phyloP scores from a whole-genome alignment of 2,329 filamentous ascomycete species.

The Hypoxylon sp. region DNA sequence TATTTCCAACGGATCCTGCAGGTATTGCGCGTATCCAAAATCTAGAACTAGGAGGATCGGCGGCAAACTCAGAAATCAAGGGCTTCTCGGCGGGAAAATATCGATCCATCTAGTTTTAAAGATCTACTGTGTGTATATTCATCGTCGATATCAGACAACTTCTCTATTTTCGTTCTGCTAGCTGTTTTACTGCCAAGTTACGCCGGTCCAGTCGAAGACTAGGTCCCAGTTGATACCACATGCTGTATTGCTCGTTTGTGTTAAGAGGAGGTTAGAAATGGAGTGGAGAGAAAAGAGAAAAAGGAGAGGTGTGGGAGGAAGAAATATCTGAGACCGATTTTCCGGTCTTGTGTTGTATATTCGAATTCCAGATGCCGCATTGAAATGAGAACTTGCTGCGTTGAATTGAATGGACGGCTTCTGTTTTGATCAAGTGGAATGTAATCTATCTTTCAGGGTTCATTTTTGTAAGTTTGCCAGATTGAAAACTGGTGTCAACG shows the following conservation, averaged over 20 bases:
- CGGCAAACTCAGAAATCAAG: conserved; percentile 7
- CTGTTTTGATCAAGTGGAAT: background rate
- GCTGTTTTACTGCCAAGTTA: conserved; percentile 12
- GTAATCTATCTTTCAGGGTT: background rate
- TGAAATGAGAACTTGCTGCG: conserved; percentile 21
- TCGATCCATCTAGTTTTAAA: conserved; percentile 21
- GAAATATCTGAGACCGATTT: conserved; percentile 9
- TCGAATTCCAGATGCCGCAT: conserved; percentile 17
- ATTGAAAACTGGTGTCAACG: too few relatives aligned
- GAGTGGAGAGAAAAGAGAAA: background rate
- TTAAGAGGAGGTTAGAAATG: conserved; percentile 17
- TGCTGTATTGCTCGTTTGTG: conserved; percentile 15
- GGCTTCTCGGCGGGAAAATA: conserved; percentile 7
- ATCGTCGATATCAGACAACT: conserved; percentile 14
- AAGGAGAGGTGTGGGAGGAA: background rate
- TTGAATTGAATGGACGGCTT: background rate
- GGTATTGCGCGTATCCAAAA: conserved; percentile 16
- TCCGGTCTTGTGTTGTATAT: conserved; percentile 18
- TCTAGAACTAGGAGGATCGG: conserved; percentile 31
- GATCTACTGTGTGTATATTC: conserved; percentile 24
- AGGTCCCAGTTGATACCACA: conserved; percentile 32
- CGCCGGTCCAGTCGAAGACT: background rate
- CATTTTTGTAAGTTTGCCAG: too few relatives aligned
- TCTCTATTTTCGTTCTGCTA: background rate
- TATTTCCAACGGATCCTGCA: conserved; percentile 11